Base-by-base conservation (phyloP, 305 asterid species). In the Withania somnifera region DNA sequence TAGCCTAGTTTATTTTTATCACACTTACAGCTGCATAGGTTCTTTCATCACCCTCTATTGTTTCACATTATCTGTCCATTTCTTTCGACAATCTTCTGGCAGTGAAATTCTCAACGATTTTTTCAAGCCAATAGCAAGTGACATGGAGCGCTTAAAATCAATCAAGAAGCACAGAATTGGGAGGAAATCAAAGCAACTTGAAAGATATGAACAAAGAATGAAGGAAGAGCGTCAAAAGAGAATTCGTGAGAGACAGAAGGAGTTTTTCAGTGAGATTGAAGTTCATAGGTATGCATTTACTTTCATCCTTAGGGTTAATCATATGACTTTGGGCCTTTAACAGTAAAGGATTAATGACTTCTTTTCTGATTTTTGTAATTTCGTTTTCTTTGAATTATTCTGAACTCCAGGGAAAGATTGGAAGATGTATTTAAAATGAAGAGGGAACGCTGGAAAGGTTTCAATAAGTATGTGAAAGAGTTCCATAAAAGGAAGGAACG, bases 181-280 rank as follows among this genome's bases (percentile, higher is more conserved):
- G 61, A 93, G 99, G 95, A 91, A 97, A 87, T 97, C 99, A 52
- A 97, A 94, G 86, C 98, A 97, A 88, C 83, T 92, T 56, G 99
- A 97, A 89, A 90, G 97, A 85, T 94, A 91, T 86, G 99, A 97
- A 86, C 98, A 90, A 90, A 97, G 89, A 87, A 94, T 97, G 98
- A 97, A 97, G 89, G 99, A 97, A 90, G 99, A 97, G 89, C 95
- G 98, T 11, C 97, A 90, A 61, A 93, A 88, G 94, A 92, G 99
- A 89, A 90, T 88, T 69, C 95, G 92, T 80, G 99, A 94, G 87
- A 89, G 97, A 86, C 98, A 97, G 93, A 94, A 93, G 90, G 99
- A 94, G 45, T 97, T 97, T 89, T 97, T 97, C 82, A 89, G 93
- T 67, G 99, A 97, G 89, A 86, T 97, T 60, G 98, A 97, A 88